Base-by-base conservation (phyloP, 768 basidiomycete genomes). In the Boletus huronensis region DNA sequence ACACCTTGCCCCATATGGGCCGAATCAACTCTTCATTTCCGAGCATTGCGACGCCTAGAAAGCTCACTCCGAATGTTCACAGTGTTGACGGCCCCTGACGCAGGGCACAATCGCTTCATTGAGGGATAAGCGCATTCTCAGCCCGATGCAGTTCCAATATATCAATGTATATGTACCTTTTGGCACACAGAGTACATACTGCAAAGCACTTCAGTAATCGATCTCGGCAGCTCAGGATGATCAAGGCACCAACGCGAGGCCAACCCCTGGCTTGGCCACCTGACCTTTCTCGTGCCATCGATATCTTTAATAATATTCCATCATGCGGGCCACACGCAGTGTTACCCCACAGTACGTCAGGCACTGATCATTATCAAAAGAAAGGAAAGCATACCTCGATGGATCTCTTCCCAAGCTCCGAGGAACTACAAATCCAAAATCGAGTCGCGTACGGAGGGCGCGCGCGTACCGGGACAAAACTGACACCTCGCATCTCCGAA, bases 351-450 rank as follows among this genome's bases (percentile, higher is more conserved):
- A 29, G 29, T 10, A n/a, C 9, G 14, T n/a, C 21, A 60, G 60
- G 54, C 23, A 60, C 60, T 6, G 40, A 50, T 42, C 49, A 26
- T 41, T 39, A 47, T 50, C 44, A 29, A 42, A 19, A 28, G n/a
- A n/a, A 29, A 34, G 7, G 32, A 17, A 41, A 5, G 34, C 28
- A 31, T 17, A 25, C 16, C 23, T 31, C 8, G 29, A 23, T 13
- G 16, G 29, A 6, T 28, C 31, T 31, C 41, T 16, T 21, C 11
- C 42, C 25, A 26, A 34, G 19, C 14, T 35, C 21, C 26, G 47
- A 13, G 44, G 40, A n/a, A 13, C 43, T 8, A 38, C 11, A 21
- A 28, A 28, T 6, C 5, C 9, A n/a, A 17, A 48, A 36, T 13
- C 21, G n/a, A n/a, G 29, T 5, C 29, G 8, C 14, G 11, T n/a